Evolutionary conservation across 352 stramenopile species (phyloP).

Genomic region (Phytophthora cryptogea): DNA sequence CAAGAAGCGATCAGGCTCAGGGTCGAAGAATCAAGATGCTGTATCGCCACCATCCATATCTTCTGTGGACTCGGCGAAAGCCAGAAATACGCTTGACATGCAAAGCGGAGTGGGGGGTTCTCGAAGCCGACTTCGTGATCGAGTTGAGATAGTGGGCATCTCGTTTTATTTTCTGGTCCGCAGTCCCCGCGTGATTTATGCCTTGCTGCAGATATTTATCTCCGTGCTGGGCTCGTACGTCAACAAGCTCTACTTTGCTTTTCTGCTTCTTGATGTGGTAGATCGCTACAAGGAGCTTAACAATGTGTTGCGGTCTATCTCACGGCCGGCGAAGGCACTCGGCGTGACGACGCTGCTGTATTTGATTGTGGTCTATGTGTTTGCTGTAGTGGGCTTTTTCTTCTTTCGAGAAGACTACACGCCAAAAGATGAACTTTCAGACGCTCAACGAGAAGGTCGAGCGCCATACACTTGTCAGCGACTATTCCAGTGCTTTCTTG

Average conservation of each 20-base stretch:
- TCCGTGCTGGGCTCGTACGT: conserved; percentile 66
- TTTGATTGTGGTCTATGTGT: conserved; percentile 78
- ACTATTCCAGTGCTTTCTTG: conserved; percentile 76
- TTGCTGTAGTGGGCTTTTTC: conserved; percentile 68
- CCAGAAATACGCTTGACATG: background rate
- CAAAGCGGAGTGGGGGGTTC: background rate
- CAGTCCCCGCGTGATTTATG: conserved; percentile 64
- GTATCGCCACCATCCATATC: conserved; percentile 8
- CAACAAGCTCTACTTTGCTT: conserved; percentile 80
- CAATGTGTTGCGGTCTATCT: conserved; percentile 71
- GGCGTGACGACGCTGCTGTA: conserved; percentile 67
- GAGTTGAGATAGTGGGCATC: conserved; percentile 38
- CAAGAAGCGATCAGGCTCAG: conserved; percentile 10
- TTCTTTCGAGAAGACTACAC: conserved; percentile 79
- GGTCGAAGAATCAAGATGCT: conserved; percentile 2
- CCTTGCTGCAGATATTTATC: conserved; percentile 57
- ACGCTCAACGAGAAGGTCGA: conserved; percentile 34
- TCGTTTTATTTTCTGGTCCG: conserved; percentile 58
- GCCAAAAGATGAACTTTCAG: conserved; percentile 30
- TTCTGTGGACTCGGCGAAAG: conserved; percentile 6
- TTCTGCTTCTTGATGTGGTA: conserved; percentile 76
- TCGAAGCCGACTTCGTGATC: conserved; percentile 18
- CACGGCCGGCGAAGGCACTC: conserved; percentile 60
- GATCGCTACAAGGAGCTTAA: conserved; percentile 79
- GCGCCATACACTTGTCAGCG: conserved; percentile 65